Conservation (phyloP, 441 rosid species). For the Isatis lusitanica region DNA sequence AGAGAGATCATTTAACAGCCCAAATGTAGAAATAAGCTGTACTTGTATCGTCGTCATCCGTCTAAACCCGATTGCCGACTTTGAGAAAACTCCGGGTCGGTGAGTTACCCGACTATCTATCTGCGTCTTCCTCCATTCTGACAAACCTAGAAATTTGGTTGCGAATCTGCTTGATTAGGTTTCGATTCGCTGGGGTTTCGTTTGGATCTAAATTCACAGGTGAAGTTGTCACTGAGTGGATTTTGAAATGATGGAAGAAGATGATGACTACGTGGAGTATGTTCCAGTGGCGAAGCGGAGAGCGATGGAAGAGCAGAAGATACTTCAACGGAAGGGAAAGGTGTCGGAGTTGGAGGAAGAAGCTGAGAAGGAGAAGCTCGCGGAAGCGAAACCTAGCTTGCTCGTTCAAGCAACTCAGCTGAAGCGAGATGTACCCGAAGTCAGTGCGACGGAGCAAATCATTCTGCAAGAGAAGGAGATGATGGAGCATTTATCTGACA, state of each 20-base stretch:
- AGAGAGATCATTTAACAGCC: background rate
- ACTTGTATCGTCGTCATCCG: background rate
- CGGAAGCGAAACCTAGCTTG: constrained; percentile 83
- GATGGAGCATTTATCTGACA: constrained; percentile 82
- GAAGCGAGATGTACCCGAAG: constrained; percentile 67
- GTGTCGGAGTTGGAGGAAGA: constrained; percentile 61
- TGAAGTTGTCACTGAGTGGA: background rate
- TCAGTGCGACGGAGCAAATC: constrained; percentile 70
- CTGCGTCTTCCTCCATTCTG: no score
- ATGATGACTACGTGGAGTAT: constrained; percentile 74
- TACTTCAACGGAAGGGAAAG: constrained; percentile 80
- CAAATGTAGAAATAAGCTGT: no score
- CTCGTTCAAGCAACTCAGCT: constrained; percentile 90
- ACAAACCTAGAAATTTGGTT: background rate
- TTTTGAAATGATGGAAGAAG: constrained; percentile 57
- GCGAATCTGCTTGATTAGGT: background rate
- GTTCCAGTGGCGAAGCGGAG: constrained; percentile 84
- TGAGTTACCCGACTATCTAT: background rate
- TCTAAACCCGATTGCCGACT: background rate
- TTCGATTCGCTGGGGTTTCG: background rate
- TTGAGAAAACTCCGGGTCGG: background rate
- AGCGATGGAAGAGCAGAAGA: constrained; percentile 70
- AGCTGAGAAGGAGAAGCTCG: constrained; percentile 58
- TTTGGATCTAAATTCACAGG: no score
- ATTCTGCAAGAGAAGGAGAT: constrained; percentile 89